These are phyloP conservation scores for Hirschfeldia incana DNA, from an alignment of 345 rosid species.

Conservation along the genomic window DNA sequence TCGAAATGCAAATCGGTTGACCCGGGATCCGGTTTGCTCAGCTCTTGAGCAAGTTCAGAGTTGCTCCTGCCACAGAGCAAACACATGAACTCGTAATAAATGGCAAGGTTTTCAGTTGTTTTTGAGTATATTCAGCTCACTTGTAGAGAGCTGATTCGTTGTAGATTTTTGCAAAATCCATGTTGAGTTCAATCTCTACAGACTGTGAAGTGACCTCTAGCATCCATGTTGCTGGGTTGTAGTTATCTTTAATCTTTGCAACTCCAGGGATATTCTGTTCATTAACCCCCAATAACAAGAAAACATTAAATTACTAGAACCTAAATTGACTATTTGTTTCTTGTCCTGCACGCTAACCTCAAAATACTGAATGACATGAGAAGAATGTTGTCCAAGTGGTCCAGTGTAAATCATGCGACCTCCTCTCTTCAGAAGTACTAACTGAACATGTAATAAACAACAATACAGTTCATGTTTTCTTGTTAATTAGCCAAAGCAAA, in stretches of 20 bases:
- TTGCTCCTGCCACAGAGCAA: conserved; percentile 44
- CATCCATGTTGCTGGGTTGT: conserved; percentile 89
- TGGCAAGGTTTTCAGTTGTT: background rate
- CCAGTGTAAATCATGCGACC: conserved; percentile 73
- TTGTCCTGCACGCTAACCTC: conserved; percentile 49
- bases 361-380: conserved; percentile 59
- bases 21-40: conserved; percentile 47
- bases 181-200: conserved; percentile 54
- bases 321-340: background rate
- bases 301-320: background rate
- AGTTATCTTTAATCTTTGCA: conserved; percentile 56
- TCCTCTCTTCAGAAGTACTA: conserved; percentile 67
- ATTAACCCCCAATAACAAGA: background rate
- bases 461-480: background rate
- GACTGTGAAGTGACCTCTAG: conserved; percentile 64
- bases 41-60: conserved; percentile 44
- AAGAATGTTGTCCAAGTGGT: conserved; percentile 62
- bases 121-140: conserved; percentile 45
- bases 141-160: conserved; percentile 45
- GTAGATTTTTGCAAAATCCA: conserved; percentile 62
- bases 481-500: background rate
- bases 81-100: conserved; percentile 1
- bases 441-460: conserved; percentile 37
- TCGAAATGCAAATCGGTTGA: conserved; percentile 61
- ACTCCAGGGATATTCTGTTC: conserved; percentile 58